A percentile compares a stretch with the other conserved stretches of the same genome.
Conservation (phyloP, 108 stramenopile species). For the Skeletonema marinoi region DNA sequence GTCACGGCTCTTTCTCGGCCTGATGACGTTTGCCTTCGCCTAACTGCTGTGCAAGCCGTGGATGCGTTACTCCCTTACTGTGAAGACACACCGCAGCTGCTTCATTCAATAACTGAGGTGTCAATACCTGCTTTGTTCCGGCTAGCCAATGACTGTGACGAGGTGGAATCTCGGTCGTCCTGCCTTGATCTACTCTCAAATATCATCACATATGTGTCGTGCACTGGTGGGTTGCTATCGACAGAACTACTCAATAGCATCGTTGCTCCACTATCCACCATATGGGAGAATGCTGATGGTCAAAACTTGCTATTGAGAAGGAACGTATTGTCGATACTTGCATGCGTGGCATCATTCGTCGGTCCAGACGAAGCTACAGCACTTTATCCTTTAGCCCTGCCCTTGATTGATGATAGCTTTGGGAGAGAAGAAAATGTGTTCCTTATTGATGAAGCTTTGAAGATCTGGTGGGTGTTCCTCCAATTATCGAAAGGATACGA, state of each 20-base stretch:
- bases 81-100: conserved; percentile 12
- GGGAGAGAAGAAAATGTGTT: conserved; percentile 37
- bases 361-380: conserved; percentile 24
- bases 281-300: conserved; percentile 44
- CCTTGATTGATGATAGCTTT: conserved; percentile 49
- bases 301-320: conserved; percentile 42
- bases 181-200: conserved; percentile 41
- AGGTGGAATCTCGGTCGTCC: conserved; percentile 35
- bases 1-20: conserved; percentile 14
- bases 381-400: conserved; percentile 45
- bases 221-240: conserved; percentile 17
- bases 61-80: conserved; percentile 36
- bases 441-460: conserved; percentile 42
- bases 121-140: conserved; percentile 23
- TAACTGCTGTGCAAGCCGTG: conserved; percentile 34
- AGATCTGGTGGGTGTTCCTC: conserved; percentile 34
- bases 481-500: conserved; percentile 38
- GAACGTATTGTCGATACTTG: conserved; percentile 41
- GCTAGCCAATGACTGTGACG: conserved; percentile 38
- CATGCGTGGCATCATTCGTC: conserved; percentile 34
- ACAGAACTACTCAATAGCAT: conserved; percentile 33
- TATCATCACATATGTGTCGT: conserved; percentile 23
- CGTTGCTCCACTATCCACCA: conserved; percentile 30
- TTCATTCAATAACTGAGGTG: conserved; percentile 26
- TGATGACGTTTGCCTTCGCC: conserved; percentile 20